Evolutionary conservation across 345 rosid species (phyloP).

Genomic region (Hibiscus mutabilis): DNA sequence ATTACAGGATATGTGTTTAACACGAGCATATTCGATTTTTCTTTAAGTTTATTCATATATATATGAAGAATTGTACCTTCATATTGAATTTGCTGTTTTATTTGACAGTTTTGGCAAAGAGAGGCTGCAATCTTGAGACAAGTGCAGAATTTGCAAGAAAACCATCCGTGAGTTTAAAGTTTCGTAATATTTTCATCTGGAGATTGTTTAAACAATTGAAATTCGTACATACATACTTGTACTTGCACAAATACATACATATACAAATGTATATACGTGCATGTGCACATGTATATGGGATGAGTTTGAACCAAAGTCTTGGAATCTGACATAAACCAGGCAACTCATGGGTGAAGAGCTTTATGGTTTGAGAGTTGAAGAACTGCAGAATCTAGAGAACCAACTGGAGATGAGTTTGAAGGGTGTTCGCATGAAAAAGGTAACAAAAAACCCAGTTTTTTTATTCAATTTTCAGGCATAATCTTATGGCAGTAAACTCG

Average conservation of each 20-base stretch:
- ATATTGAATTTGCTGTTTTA: background rate
- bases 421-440: conserved; percentile 66
- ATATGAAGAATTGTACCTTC: background rate
- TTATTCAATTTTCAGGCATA: background rate
- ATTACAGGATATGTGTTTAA: background rate
- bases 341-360: conserved; percentile 71
- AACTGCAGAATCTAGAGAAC: conserved; percentile 58
- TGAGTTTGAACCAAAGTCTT: background rate
- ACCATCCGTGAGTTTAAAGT: conserved; percentile 43
- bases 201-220: background rate
- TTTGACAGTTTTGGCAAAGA: conserved; percentile 70
- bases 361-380: conserved; percentile 49
- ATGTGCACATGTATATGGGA: background rate
- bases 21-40: background rate
- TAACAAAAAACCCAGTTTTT: conserved; percentile 4
- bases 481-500: background rate
- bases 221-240: background rate
- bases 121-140: conserved; percentile 69
- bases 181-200: background rate
- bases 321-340: conserved; percentile 24
- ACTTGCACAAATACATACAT: background rate
- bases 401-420: conserved; percentile 63
- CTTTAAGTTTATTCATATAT: background rate
- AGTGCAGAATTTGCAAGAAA: conserved; percentile 64
- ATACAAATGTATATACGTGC: background rate